Base-by-base conservation (phyloP, 1,139 yeast genomes). In the Yamadazyma taylorii region DNA sequence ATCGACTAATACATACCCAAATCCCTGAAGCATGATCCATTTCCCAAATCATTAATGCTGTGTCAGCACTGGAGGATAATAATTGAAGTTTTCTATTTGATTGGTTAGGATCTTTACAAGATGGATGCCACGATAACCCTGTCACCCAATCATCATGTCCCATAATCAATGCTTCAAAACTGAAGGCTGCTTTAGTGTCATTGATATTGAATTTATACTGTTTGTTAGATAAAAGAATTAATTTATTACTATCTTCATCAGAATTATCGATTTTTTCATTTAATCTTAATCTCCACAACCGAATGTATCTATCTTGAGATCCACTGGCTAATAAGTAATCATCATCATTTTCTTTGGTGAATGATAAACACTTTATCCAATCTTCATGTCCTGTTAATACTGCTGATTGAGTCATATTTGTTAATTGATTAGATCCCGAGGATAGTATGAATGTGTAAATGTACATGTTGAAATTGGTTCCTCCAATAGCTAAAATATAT, bases 61-160 rank as follows among this genome's bases (percentile, higher is more conserved):
- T 85, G 55, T 94, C 98, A 0, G 97, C 95, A 37, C 96, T 86
- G 1, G 96, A 81, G 0, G 97, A 87, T 32, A 94, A 65, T 19
- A 92, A 67, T 48, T 77, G 79, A 17, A 79, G 56, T 40, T 76
- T 73, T 5, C 63, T 54, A 2, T 64, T 55, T 0, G 35, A 16
- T 10, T 33, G 17, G 10, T 27, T 31, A 9, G 35, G 30, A 3
- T 38, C 24, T 4, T 5, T 12, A 26, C 45, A 40, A 1, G 53
- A 46, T 17, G 85, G 83, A 52, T 85, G 86, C 97, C 98, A 94
- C 38, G 75, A 71, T 32, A 92, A 68, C 7, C 89, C 81, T 10
- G 92, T 80, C 21, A 94, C 83, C 98, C 98, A 94, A 60, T 94
- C 99, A 56, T 94, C 99, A 58, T 94, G 98, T 8, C 98, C 98